Evolutionary conservation across 495 filamentous ascomycete genomes (phyloP), one percentile per base, ranked within the genome.

Genomic region (Penicillium argentinense): DNA sequence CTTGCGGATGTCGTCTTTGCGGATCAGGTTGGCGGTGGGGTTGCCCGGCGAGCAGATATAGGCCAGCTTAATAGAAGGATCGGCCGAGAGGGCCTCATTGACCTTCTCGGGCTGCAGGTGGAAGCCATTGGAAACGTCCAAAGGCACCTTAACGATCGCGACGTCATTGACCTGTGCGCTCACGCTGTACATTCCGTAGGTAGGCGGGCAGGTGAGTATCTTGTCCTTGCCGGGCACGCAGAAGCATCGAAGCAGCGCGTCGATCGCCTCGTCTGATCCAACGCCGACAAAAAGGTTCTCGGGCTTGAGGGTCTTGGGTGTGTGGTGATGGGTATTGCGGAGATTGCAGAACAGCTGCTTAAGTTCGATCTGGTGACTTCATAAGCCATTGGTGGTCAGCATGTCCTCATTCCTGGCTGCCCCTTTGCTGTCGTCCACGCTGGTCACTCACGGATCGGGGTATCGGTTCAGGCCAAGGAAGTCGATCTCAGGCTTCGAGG

Each of bases 151-250:
- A 57, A 95, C 86, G 6, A 97, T 77, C 12, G 78, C 78, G 18
- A 98, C 69, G 57, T 97, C 95, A 70, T 98, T 98, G 47, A 95
- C 84, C 56, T 91, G 84, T 0, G 95, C 93, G 37, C 88, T 93
- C 13, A 97, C 93, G 17, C 81, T 76, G 71, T 98, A 97, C 93
- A 98, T 98, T 58, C 93, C 93, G 69, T 98, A 98, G 0, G 93
- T 98, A 0, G 95, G 93, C 16, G 93, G 93, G 60, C 91, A 97
- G 19, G 88, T 90, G 9, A 98, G 79, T 63, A 97, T 91, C 54
- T 86, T 88, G 68, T 97, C 95, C 40, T 73, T 75, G 17, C 89
- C 88, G 1, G 93, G 93, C 2, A 78, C 69, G 68, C 93, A 97
- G 76, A 98, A 98, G 68, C 85, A 89, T 39, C 93, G 84, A 25